Base-by-base conservation (phyloP, 768 basidiomycete species). In the Strobilomyces echinocephalus region DNA sequence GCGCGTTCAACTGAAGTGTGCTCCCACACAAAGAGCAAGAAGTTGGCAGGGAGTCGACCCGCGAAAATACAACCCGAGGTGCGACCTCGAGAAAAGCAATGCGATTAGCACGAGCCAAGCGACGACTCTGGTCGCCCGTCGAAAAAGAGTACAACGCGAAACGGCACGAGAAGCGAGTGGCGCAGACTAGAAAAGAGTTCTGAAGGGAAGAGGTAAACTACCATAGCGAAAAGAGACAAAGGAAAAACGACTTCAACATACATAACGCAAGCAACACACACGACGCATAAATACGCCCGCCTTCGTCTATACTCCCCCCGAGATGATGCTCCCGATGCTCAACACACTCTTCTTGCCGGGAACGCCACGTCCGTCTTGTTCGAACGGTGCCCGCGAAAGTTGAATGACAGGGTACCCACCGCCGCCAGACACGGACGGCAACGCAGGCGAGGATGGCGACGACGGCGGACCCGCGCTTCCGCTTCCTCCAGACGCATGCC, bases 261-360 rank as follows among this genome's bases (percentile, higher is more conserved):
- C 39, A 40, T 21, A 11, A 5, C 10, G 20, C 20, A 12, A 18
- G 39, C 18, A 3, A 40, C 20, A 9, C 39, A 40, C 18, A 21
- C 20, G 21, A 44, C 26, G 41, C 41, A 42, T 42, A 43, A 43
- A 43, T 43, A 43, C 16, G 15, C 28, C n/a, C 9, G 10, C 21
- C 15, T 6, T 43, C 15, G 20, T 24, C 54, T 43, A 67, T 47
- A 46, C 66, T 2, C 66, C 62, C 1, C 82, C 82, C 38, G 82
- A 84, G 51, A 86, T 85, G 52, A 87, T 87, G 60, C 81, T 85
- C 50, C 82, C 83, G 57, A 87, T 87, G 60, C 83, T 85, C 70
- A 87, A 62, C 50, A 77, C 79, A 59, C 84, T 86, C 70, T 82
- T 86, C 76, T 84, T 86, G 36, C 75, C 67, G 0, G 46, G 53